These are phyloP conservation scores for Talaromyces ruber DNA, from an alignment of 495 filamentous ascomycete species.

Conservation along the genomic window DNA sequence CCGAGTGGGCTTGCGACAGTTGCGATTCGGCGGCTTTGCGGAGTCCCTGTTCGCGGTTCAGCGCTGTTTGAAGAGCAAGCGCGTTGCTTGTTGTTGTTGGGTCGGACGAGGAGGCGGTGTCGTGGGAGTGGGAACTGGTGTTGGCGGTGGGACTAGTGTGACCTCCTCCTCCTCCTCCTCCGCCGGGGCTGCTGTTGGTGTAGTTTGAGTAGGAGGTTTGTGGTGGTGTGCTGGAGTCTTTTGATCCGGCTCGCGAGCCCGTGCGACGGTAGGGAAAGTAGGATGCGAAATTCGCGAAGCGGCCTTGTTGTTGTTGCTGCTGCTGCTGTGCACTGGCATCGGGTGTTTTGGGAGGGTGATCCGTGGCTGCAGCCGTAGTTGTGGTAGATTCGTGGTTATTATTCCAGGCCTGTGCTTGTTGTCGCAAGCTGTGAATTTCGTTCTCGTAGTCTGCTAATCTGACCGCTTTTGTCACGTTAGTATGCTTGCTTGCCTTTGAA, in stretches of 20 bases:
- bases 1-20: constrained; percentile 59
- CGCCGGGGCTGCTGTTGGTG: constrained; percentile 11
- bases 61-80: constrained; percentile 57
- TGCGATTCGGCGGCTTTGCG: constrained; percentile 68
- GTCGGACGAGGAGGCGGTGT: constrained; percentile 19
- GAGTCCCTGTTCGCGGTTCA: constrained; percentile 61
- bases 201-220: constrained; percentile 16
- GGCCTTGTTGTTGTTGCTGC: constrained; percentile 24
- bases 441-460: constrained; percentile 94
- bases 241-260: constrained; percentile 14
- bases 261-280: constrained; percentile 56
- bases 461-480: constrained; percentile 38
- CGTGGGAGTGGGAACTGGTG: neutral
- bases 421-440: constrained; percentile 61
- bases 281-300: constrained; percentile 53
- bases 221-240: constrained; percentile 11
- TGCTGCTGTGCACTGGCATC: constrained; percentile 29
- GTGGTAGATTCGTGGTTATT: constrained; percentile 16
- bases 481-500: neutral
- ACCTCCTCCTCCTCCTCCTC: neutral
- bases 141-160: constrained; percentile 14
- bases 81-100: too few relatives aligned
- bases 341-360: constrained; percentile 21
- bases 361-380: constrained; percentile 13
- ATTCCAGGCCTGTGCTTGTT: constrained; percentile 24